Base-by-base conservation (phyloP, 805 yeast genomes). In the Wickerhamiella domercqiae region DNA sequence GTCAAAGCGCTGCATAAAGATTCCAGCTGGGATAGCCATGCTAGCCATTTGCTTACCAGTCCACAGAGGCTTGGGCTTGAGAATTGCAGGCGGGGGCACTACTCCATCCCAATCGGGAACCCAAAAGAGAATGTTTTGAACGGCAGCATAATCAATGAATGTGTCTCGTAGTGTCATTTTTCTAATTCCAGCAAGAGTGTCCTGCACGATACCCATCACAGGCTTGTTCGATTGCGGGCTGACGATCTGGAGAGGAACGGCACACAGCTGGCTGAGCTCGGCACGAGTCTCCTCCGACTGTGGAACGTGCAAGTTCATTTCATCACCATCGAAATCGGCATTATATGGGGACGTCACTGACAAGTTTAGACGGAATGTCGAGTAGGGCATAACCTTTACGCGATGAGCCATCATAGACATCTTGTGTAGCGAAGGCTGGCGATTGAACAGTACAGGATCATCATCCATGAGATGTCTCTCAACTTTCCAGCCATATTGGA, bases 331-430 rank as follows among this genome's bases (percentile, higher is more conserved):
- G 67, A 90, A 90, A 78, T 90, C 99, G 33, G 99, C 99, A 64
- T 90, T 90, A 62, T 90, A 90, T n/a, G 99, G 99, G 15, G 97
- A 83, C 0, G 98, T 90, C 33, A 90, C 98, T 19, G 97, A 90
- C 57, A 90, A 67, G 56, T 90, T 90, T 64, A 90, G 68, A 64
- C 99, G 73, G 68, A 90, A 90, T 0, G 99, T 90, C 5, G 97
- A 86, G 57, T 84, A 90, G 9, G 99, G 99, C 94, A 90, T 84
- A 34, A 90, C 98, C 56, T 81, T 84, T 26, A 90, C 98, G 62
- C 94, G 73, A 59, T 90, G 99, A 14, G 95, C 93, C 97, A 90
- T 90, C 98, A 90, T 90, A 39, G 97, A 87, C 97, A 90, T 90
- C 61, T 93, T 90, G 66, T 90, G 99, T 60, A 90, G 69, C 33